Percentiles rank a stretch among this genome's conserved stretches.
phyloP scores from a whole-genome alignment of 768 basidiomycete genomes.

The Scleroderma bovista region DNA sequence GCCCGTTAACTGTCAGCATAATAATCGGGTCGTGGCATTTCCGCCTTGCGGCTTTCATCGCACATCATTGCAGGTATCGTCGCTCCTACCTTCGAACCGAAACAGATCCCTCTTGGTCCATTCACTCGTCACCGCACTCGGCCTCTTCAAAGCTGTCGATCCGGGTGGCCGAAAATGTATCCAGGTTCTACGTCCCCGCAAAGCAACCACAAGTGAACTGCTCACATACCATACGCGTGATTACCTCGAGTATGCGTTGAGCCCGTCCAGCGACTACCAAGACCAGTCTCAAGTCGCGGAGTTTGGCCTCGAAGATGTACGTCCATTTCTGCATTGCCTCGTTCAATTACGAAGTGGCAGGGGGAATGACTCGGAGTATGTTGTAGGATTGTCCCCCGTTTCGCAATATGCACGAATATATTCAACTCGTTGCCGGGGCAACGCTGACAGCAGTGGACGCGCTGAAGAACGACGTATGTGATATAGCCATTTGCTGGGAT shows the following conservation, averaged over 20 bases:
- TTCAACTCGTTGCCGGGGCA: conserved; percentile 67
- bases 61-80: conserved; percentile 33
- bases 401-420: conserved; percentile 59
- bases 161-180: conserved; percentile 24
- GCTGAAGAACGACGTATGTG: conserved; percentile 44
- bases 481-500: conserved; percentile 83
- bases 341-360: neutral
- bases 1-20: no score
- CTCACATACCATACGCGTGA: conserved; percentile 62
- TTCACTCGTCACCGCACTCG: conserved; percentile 49
- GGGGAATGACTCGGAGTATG: neutral
- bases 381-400: conserved; percentile 82
- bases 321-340: conserved; percentile 4
- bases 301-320: conserved; percentile 59
- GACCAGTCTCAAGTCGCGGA: conserved; percentile 25
- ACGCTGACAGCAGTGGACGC: conserved; percentile 67
- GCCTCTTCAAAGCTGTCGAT: conserved; percentile 36
- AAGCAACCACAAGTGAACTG: conserved; percentile 55
- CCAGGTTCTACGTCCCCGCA: conserved; percentile 45
- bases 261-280: conserved; percentile 25
- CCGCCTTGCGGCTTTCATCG: no score
- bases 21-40: no score
- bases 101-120: conserved; percentile 64
- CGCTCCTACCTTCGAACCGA: conserved; percentile 63
- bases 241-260: conserved; percentile 59